Evolutionary conservation across 805 yeast genomes (phyloP), one percentile per base, ranked within the genome.

Genomic region (Saccharomycopsis sp.): DNA sequence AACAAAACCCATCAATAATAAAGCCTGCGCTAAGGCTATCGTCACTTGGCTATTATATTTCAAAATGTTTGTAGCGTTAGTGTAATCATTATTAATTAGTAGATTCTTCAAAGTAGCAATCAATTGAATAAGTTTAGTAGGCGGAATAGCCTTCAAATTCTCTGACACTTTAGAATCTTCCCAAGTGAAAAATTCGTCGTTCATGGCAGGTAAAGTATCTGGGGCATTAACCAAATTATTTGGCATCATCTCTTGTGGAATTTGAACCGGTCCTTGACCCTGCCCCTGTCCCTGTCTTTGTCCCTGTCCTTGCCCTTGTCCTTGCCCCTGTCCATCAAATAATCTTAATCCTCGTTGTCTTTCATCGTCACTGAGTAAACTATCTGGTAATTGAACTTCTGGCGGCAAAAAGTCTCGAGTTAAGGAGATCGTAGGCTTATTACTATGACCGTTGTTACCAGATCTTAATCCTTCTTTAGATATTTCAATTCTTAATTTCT

Each of bases 1-100:
- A 19, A 84, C 75, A 35, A 84, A 70, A 1, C 93, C 94, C 89
- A 84, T 83, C 39, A 82, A 67, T 16, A 84, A 62, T 50, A 84
- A 65, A 2, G 88, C 84, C 58, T 84, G 93, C 0, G 89, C 77
- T 1, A 85, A 79, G 1, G 85, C 72, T 2, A 77, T 64, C 2
- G 88, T 81, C 34, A 83, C 63, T 39, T 77, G 62, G 14, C 79
- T 79, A 51, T 77, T 63, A 54, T 74, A 63, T 44, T 66, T 68
- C 54, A 77, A 66, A 46, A 81, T 66, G 47, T 72, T 72, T 44
- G 72, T 67, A 19, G 79, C 79, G 35, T 31, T 54, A 31, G 53
- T 55, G 24, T 54, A 67, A 46, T 71, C 70, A 4, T 77, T 72
- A 37, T 77, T 72, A 29, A 65, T 66, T 27, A 80, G 63, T 4